Percentiles rank a stretch among this genome's conserved stretches.
These are phyloP conservation scores for Sporothrix mexicana DNA, from an alignment of 2,329 filamentous ascomycete genomes.

Conservation along the genomic window DNA sequence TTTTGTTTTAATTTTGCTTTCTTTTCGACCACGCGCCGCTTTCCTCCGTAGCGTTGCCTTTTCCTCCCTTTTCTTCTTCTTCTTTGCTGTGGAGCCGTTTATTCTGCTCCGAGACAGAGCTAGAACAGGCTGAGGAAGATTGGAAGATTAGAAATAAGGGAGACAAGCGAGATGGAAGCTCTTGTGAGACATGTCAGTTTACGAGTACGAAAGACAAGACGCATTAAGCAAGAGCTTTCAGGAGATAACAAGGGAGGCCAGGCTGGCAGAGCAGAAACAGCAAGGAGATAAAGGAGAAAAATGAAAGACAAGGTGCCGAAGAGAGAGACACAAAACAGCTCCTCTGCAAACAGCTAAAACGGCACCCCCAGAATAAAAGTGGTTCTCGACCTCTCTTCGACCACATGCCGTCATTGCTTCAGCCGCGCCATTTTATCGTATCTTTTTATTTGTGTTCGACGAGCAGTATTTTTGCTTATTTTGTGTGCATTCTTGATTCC, in stretches of 20 bases:
- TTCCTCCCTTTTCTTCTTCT: neutral
- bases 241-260: neutral
- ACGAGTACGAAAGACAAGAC: slow-evolving; percentile 4
- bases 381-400: neutral
- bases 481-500: neutral
- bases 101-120: slow-evolving; percentile 13
- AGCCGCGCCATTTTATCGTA: neutral
- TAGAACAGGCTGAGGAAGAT: slow-evolving; percentile 13
- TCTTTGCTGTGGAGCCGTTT: neutral
- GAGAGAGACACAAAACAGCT: neutral
- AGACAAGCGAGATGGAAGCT: neutral
- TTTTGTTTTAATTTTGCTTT: neutral
- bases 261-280: neutral
- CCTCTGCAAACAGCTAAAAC: neutral
- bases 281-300: slow-evolving; percentile 7
- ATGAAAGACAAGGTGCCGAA: neutral
- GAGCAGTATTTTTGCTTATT: neutral
- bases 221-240: neutral
- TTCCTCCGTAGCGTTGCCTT: slow-evolving; percentile 9
- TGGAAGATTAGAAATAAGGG: neutral
- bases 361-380: neutral
- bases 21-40: slow-evolving; percentile 6
- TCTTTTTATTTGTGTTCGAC: neutral
- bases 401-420: slow-evolving; percentile 16
- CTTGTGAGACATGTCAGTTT: slow-evolving; percentile 11